Conservation (phyloP, 306 rosid species). For the Quercus ilex region DNA sequence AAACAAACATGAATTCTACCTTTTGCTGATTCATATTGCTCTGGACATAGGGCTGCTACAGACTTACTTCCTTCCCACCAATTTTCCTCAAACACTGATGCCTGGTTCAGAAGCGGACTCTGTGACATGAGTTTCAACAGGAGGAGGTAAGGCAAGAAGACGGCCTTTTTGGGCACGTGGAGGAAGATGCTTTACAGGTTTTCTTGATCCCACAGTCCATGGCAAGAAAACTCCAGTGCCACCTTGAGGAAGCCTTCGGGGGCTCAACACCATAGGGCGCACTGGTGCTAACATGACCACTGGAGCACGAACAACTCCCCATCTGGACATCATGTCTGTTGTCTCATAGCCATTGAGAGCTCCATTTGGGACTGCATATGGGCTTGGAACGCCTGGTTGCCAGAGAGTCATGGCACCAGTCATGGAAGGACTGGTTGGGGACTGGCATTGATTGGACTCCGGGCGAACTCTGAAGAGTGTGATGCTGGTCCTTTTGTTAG, state of each 20-base stretch:
- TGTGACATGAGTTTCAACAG: constrained; percentile 42
- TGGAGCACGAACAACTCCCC: constrained; percentile 76
- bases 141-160: constrained; percentile 58
- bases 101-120: constrained; percentile 63
- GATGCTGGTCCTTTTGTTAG: constrained; percentile 71
- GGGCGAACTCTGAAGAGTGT: constrained; percentile 76
- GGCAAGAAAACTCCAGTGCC: constrained; percentile 99
- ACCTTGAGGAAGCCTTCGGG: constrained; percentile 52
- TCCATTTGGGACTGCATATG: constrained; percentile 62
- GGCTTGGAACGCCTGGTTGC: constrained; percentile 62
- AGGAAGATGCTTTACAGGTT: constrained; percentile 86
- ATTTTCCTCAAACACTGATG: constrained; percentile 44
- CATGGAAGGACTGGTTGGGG: constrained; percentile 45
- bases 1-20: constrained; percentile 20
- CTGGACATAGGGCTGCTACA: constrained; percentile 40
- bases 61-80: constrained; percentile 19
- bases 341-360: constrained; percentile 50
- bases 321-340: constrained; percentile 67
- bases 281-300: constrained; percentile 76
- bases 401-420: constrained; percentile 53
- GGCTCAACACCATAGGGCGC: constrained; percentile 59
- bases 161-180: constrained; percentile 91
- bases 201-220: constrained; percentile 78
- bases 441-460: constrained; percentile 60
- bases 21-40: constrained; percentile 31